Percentiles rank a stretch among this genome's conserved stretches.
Conservation (phyloP, 116 monocot genomes). For the Posidonia oceanica region DNA sequence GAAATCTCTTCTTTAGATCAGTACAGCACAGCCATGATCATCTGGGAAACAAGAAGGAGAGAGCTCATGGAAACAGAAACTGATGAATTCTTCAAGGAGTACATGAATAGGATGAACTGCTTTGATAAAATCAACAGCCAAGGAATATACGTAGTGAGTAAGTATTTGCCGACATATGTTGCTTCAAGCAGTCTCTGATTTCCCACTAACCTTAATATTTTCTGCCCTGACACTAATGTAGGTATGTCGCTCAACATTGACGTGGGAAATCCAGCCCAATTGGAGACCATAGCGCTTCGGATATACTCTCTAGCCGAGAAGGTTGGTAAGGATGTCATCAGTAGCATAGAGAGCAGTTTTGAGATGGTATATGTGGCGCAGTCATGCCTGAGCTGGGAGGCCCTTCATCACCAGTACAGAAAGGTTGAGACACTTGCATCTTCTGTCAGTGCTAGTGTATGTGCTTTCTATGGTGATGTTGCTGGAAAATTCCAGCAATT, state of each 20-base stretch:
- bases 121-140: constrained; percentile 16
- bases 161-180: constrained; percentile 1
- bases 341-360: constrained; percentile 9
- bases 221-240: background rate
- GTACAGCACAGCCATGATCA: background rate
- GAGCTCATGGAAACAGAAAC: background rate
- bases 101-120: constrained; percentile 10
- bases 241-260: constrained; percentile 8
- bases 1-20: background rate
- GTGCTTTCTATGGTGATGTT: constrained; percentile 2
- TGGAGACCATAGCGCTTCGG: constrained; percentile 1
- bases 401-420: constrained; percentile 15
- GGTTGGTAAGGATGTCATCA: background rate
- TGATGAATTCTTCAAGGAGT: constrained; percentile 12
- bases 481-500: constrained; percentile 14
- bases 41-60: background rate
- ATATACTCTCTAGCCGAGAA: background rate
- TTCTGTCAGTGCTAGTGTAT: background rate
- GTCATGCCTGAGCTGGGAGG: constrained; percentile 27
- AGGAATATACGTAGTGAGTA: constrained; percentile 7
- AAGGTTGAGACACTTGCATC: background rate
- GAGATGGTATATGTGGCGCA: constrained; percentile 31
- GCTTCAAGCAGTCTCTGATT: background rate
- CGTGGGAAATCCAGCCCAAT: background rate
- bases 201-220: too few relatives aligned